Evolutionary conservation across 2,329 filamentous ascomycete species (phyloP), one percentile per base, ranked within the genome.

Genomic region (Aspergillus pseudoviridinutans): DNA sequence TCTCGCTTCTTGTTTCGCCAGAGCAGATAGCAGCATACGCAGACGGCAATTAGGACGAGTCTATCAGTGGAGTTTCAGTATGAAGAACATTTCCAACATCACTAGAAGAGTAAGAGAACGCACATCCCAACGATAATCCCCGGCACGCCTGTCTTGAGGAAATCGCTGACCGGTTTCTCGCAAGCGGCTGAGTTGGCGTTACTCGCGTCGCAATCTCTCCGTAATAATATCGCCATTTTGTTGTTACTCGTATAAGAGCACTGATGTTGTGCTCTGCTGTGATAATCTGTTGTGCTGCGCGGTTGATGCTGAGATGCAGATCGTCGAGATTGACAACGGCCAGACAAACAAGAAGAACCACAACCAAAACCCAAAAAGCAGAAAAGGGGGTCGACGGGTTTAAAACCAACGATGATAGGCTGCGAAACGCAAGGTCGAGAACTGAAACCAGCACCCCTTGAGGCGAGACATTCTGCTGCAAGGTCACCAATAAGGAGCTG

Each of bases 141-240:
- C 24, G 61, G 61, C 5, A 63, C 54, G 17, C 61, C 61, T 42
- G 55, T 63, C 51, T 61, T 63, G n/a, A 58, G 54, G 17, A 63
- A 63, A 42, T 51, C 61, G 32, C 57, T 61, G 41, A 55, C 53
- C 6, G 61, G 61, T 56, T 63, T 63, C 41, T 63, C 61, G 41
- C 57, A 56, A 9, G 8, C 7, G 8, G 42, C 8, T 0, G 20
- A 24, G 10, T 46, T 46, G n/a, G 7, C n/a, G 8, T 42, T 42
- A 46, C 20, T 46, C 8, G n/a, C 8, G 8, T 44, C n/a, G 42
- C 42, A 46, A 10, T 46, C 42, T 24, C 42, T 9, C 10, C 42
- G 42, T 24, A 46, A 6, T 22, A 46, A 12, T 12, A 46, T 46
- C 0, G 20, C 42, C 42, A 46, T 46, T 46, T 46, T 22, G 38